Evolutionary conservation across 208 protist genomes (phyloP), one percentile per base, ranked within the genome.

Genomic region (Entamoeba moshkovskii): DNA sequence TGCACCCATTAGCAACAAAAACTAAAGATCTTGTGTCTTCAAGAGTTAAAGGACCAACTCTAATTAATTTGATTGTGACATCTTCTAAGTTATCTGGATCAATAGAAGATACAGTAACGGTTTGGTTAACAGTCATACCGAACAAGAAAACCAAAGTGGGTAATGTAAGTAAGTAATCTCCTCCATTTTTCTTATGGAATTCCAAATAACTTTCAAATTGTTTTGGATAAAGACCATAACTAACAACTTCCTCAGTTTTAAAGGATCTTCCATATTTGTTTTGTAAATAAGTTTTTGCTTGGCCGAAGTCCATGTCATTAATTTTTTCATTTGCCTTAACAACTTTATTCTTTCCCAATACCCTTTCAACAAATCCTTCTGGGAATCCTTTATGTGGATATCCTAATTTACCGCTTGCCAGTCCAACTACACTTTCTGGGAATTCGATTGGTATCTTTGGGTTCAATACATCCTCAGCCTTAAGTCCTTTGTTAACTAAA

Each of bases 301-400:
- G 16, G 45, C 16, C 25, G 45, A 48, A 45, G 1, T 48, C 38
- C 15, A 38, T 47, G 11, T 25, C 42, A 25, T 15, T 22, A 25
- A 33, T 25, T 4, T 92, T n/a, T 47, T 92, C 38, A 92, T 48
- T 22, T 91, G 16, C 25, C 22, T 91, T 44, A 48, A 48, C 18
- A 45, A 92, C 91, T 92, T 38, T 46, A 47, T 92, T 92, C 18
- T 48, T 92, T 33, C 15, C 47, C 16, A 94, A 92, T 38, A 94
- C 93, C 38, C n/a, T 44, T 47, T 94, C 44, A 66, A 94, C 38
- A 49, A 95, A 38, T 91, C 94, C 29, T 66, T 94, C 29, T 44
- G 95, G 95, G 29, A 96, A 94, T 42, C 95, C 95, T 45, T 94
- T 46, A 47, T 96, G 95, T 46, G 95, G 95, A 93, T 94, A 96